Base-by-base conservation (phyloP, 192 early-diverging fungal genomes). In the Coemansia sp. region DNA sequence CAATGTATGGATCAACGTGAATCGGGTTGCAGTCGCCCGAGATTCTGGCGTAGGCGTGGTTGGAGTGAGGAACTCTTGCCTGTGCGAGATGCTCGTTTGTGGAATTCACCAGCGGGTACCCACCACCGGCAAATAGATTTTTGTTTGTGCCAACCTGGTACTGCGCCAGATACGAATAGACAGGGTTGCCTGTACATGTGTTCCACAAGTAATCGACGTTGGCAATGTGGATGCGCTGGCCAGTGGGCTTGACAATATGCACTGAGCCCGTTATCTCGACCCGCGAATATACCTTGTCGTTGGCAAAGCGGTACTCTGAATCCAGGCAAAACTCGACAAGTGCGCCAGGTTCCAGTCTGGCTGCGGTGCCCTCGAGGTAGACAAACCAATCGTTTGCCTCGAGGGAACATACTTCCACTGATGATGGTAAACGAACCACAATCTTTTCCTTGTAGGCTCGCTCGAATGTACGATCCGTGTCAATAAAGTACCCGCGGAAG, bases 1-100 rank as follows among this genome's bases (percentile, higher is more conserved):
- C 85, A 77, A 97, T 82, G 75, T 91, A 94, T 23, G 83, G 84
- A 68, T 93, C 92, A 47, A 84, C 82, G 71, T 97, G 94, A 47
- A 94, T 94, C 25, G 90, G 88, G 55, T 94, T 97, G 60, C 75
- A 76, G 48, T 97, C 94, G 21, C 85, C 82, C 1, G 89, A 88
- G 1, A 85, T 76, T 30, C 70, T 59, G 19, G 92, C 87, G 65
- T 93, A 93, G 40, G 82, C 81, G 20, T 75, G 57, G 74, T 94
- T 97, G 51, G 84, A 81, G 14, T 72, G 64, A 18, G 88, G 87
- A 11, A 87, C 82, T n/a, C n/a, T n/a, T n/a, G n/a, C n/a, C n/a
- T n/a, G n/a, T n/a, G 21, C 16, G 13, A 3, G 50, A 34, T 5
- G 35, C 3, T 4, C 35, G 11, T 19, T 39, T 2, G 5, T 28